Evolutionary conservation across 2,329 filamentous ascomycete species (phyloP), one percentile per base, ranked within the genome.

Genomic region (Huntiella savannae): DNA sequence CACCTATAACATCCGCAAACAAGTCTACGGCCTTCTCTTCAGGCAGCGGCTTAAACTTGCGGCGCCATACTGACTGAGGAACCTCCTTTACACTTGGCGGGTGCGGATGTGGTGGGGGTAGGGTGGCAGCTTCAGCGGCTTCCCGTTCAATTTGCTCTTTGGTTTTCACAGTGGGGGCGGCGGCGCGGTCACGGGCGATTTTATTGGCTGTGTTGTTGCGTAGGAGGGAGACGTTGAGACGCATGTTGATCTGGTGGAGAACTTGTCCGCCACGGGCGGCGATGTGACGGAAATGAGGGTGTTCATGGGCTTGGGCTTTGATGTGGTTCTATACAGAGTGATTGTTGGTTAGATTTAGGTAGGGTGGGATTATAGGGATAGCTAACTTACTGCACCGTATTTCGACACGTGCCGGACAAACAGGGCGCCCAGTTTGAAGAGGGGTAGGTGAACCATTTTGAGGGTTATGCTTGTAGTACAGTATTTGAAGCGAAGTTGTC

Each of bases 171-270:
- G 75, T 79, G 6, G 75, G 73, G 6, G 73, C 66, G 55, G 76
- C 73, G 46, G 75, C 73, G 50, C 70, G 71, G 54, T 79, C 75
- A 53, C 68, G 76, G 11, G 73, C 74, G 48, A 66, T 65, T 50
- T 66, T 66, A 54, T 76, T 72, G 13, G 72, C 71, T 28, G 71
- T 68, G 35, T 61, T 59, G 48, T 79, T 73, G 51, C 74, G 68
- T 34, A 79, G 57, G 3, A 74, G 55, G 2, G 73, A 70, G 3
- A 79, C 76, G 11, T 69, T 71, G 54, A 77, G 57, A 44, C 72
- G 68, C 75, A 79, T 79, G 54, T 79, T 79, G 45, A 79, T 59
- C 59, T 79, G 75, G 55, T 79, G 75, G 54, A 79, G 75, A 7
- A 62, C 59, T 55, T 79, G 75, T 49, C 75, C 75, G 56, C 77